Evolutionary conservation across 495 filamentous ascomycete species (phyloP).

Genomic region (Cercophora scortea): DNA sequence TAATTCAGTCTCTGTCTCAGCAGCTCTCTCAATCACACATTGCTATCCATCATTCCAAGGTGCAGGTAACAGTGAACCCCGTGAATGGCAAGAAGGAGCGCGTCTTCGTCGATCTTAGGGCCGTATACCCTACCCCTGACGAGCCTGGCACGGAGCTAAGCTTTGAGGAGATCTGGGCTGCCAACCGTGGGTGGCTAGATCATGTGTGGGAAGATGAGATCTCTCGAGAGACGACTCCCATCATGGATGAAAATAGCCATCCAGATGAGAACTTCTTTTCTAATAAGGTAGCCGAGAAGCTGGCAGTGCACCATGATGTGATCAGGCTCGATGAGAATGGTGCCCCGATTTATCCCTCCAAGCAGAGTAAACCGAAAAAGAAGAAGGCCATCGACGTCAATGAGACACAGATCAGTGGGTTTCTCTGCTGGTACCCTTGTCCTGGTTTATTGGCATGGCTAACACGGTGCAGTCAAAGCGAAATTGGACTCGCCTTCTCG

Average conservation of each 20-base stretch:
- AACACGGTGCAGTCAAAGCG: slow-evolving; percentile 62
- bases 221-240: neutral
- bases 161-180: slow-evolving; percentile 86
- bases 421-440: neutral
- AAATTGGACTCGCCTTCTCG: slow-evolving; percentile 82
- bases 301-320: slow-evolving; percentile 37
- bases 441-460: neutral
- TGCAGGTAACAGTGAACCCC: slow-evolving; percentile 70
- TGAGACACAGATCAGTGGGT: slow-evolving; percentile 78
- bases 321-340: slow-evolving; percentile 47
- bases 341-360: slow-evolving; percentile 22
- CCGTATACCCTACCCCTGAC: slow-evolving; percentile 69
- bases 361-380: slow-evolving; percentile 38
- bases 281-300: slow-evolving; percentile 26
- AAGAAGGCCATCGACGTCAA: slow-evolving; percentile 72
- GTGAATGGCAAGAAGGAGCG: slow-evolving; percentile 72
- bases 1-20: slow-evolving; percentile 46
- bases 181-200: slow-evolving; percentile 67
- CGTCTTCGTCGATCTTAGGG: slow-evolving; percentile 77
- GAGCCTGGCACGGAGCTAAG: slow-evolving; percentile 65
- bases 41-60: slow-evolving; percentile 41
- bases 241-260: slow-evolving; percentile 7
- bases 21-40: slow-evolving; percentile 44
- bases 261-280: slow-evolving; percentile 17
- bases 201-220: slow-evolving; percentile 57